Evolutionary conservation across 2,329 filamentous ascomycete genomes (phyloP).

Genomic region (Fonsecaea multimorphosa): DNA sequence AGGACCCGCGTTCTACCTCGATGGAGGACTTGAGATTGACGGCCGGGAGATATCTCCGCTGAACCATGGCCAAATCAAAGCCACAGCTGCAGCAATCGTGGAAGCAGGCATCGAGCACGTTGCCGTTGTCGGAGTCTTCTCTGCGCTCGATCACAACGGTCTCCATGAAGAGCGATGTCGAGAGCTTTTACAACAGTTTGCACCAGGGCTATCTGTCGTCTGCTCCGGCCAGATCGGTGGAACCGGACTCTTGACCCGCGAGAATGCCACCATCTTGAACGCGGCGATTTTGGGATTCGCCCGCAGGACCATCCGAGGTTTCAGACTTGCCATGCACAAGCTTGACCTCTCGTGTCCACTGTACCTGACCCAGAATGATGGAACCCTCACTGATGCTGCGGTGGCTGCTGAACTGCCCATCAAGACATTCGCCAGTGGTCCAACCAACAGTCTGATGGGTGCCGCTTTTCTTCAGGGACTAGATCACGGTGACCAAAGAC

Average conservation of each 20-base stretch:
- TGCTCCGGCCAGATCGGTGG: constrained; percentile 55
- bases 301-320: constrained; percentile 62
- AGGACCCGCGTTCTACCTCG: constrained; percentile 51
- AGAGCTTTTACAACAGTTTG: constrained; percentile 47
- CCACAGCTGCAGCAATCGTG: constrained; percentile 45
- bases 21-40: constrained; percentile 58
- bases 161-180: constrained; percentile 52
- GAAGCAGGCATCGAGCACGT: constrained; percentile 48
- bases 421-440: constrained; percentile 66
- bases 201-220: constrained; percentile 48
- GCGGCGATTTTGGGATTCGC: constrained; percentile 67
- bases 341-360: constrained; percentile 61
- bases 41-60: constrained; percentile 53
- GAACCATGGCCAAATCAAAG: constrained; percentile 48
- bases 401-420: constrained; percentile 64
- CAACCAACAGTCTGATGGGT: constrained; percentile 68
- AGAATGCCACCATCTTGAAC: constrained; percentile 70
- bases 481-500: constrained; percentile 24
- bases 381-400: constrained; percentile 63
- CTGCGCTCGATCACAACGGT: constrained; percentile 53
- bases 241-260: constrained; percentile 60
- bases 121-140: constrained; percentile 56
- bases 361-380: constrained; percentile 69
- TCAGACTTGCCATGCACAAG: constrained; percentile 58
- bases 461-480: constrained; percentile 63